These are phyloP conservation scores for Aspergillus pseudonomiae DNA, from an alignment of 2,329 filamentous ascomycete species.

Conservation along the genomic window DNA sequence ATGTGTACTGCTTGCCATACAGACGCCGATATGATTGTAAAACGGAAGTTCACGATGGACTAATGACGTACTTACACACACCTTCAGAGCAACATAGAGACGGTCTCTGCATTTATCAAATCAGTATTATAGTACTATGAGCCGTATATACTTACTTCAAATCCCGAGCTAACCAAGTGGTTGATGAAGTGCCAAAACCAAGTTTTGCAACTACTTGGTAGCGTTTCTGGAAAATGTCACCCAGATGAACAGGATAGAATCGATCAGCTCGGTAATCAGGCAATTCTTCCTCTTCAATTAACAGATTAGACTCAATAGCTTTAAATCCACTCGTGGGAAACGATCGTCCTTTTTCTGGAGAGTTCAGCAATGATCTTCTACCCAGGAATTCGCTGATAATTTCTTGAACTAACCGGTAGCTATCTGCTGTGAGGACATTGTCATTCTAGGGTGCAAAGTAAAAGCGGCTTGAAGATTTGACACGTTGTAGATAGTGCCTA, in stretches of 20 bases:
- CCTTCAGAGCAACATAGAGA: conserved; percentile 28
- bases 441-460: too few species aligned
- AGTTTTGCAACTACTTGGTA: conserved; percentile 35
- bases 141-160: conserved; percentile 15
- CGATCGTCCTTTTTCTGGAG: too few species aligned
- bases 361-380: too few species aligned
- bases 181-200: conserved; percentile 34
- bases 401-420: too few species aligned
- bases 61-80: conserved; percentile 27
- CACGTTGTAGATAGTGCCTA: too few species aligned
- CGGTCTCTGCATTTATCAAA: conserved; percentile 19
- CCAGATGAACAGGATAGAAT: conserved; percentile 31
- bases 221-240: conserved; percentile 28
- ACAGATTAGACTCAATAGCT: conserved; percentile 24
- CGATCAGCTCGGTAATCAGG: conserved; percentile 25
- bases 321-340: too few species aligned
- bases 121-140: not conserved
- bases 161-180: conserved; percentile 32
- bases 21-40: conserved; percentile 29
- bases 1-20: conserved; percentile 23
- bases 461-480: too few species aligned
- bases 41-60: conserved; percentile 30
- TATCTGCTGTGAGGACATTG: too few species aligned
- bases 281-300: conserved; percentile 30
- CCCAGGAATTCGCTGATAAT: too few species aligned